phyloP scores from a whole-genome alignment of 164 flowering plant species.

The Taxillus chinensis region DNA sequence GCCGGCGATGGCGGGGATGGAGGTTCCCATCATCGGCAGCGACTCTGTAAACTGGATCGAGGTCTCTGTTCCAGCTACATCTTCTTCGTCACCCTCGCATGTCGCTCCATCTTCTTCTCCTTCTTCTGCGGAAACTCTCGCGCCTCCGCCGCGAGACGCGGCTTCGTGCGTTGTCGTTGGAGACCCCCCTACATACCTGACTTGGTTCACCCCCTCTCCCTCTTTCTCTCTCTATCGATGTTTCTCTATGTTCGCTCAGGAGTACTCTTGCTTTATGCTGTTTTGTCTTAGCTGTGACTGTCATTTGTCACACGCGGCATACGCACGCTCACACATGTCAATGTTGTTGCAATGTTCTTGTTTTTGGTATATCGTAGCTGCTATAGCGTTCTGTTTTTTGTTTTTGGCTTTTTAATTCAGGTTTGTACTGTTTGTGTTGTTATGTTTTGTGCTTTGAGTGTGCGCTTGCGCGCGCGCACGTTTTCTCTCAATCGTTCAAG shows the following conservation, averaged over 20 bases:
- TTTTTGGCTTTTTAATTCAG: neutral
- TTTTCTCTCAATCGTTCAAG: no score
- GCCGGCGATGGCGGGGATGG: slow-evolving; percentile 37
- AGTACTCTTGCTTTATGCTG: no score
- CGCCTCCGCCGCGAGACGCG: slow-evolving; percentile 28
- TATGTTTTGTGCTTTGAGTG: no score
- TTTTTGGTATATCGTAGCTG: neutral
- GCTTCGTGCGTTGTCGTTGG: slow-evolving; percentile 39
- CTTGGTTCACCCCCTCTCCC: slow-evolving; percentile 30
- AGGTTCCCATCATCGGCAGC: slow-evolving; percentile 49
- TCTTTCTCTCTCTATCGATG: neutral
- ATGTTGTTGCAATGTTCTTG: neutral
- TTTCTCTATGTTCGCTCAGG: neutral
- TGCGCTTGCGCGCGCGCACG: no score
- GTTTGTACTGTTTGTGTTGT: neutral
- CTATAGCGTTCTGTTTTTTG: neutral
- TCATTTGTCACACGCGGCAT: no score
- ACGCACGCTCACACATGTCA: no score
- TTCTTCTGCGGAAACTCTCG: slow-evolving; percentile 6
- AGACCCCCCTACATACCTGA: slow-evolving; percentile 37
- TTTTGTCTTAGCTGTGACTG: no score
- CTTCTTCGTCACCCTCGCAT: slow-evolving; percentile 3
- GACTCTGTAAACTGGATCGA: slow-evolving; percentile 47
- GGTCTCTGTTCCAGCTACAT: slow-evolving; percentile 32
- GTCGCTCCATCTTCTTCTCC: neutral